Conservation (phyloP, 2,329 filamentous ascomycete genomes). For the Aspergillus sojae region DNA sequence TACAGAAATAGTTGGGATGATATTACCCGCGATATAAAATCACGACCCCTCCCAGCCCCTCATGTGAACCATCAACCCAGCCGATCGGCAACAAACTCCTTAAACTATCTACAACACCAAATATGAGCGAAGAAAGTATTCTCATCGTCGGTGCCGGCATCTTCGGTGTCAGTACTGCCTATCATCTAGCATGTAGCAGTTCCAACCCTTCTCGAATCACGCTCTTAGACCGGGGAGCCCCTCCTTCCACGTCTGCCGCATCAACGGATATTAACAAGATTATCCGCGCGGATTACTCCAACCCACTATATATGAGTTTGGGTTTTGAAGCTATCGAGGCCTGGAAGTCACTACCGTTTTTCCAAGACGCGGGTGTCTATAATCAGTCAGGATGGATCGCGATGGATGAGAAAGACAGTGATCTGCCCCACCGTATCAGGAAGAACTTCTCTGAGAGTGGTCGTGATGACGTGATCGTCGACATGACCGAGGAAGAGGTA, state of each 20-base stretch:
- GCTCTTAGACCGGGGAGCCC: conserved; percentile 59
- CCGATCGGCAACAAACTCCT: background rate
- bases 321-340: conserved; percentile 67
- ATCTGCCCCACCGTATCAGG: conserved; percentile 55
- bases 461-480: conserved; percentile 41
- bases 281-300: conserved; percentile 69
- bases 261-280: conserved; percentile 77
- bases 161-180: conserved; percentile 68
- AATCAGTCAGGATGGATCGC: conserved; percentile 64
- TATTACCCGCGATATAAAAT: background rate
- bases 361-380: conserved; percentile 55
- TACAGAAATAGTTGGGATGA: background rate
- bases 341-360: conserved; percentile 61
- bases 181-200: conserved; percentile 59
- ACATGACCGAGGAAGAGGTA: conserved; percentile 49
- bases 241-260: conserved; percentile 58
- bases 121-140: conserved; percentile 24
- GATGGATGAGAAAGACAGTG: conserved; percentile 53
- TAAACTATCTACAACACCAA: background rate
- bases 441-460: conserved; percentile 56
- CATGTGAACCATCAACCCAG: background rate
- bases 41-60: background rate
- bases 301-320: conserved; percentile 64
- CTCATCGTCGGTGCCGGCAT: conserved; percentile 68
- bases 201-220: conserved; percentile 54